A percentile compares a stretch with the other conserved stretches of the same genome.
These are phyloP conservation scores for Penicillium frequentans DNA, from an alignment of 2,329 filamentous ascomycete species.

Conservation along the genomic window DNA sequence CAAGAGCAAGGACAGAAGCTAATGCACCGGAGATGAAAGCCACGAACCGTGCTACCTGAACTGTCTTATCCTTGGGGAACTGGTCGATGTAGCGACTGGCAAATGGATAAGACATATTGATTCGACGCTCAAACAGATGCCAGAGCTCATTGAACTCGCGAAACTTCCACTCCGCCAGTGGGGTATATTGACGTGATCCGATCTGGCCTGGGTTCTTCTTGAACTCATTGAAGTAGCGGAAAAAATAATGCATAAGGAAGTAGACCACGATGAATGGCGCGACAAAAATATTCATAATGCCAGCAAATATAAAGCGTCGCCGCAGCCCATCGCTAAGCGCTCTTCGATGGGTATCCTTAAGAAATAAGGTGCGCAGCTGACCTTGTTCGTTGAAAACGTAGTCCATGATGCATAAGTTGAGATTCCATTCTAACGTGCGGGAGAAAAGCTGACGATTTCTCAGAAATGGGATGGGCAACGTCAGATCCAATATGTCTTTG, in stretches of 20 bases:
- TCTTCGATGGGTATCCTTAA: slow-evolving; percentile 78
- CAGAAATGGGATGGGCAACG: slow-evolving; percentile 80
- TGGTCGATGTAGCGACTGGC: slow-evolving; percentile 91
- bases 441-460: slow-evolving; percentile 81
- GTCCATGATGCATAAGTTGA: slow-evolving; percentile 86
- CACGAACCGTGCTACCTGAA: slow-evolving; percentile 79
- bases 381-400: slow-evolving; percentile 90
- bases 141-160: slow-evolving; percentile 96
- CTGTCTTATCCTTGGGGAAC: slow-evolving; percentile 92
- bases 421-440: slow-evolving; percentile 85
- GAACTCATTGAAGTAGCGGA: slow-evolving; percentile 96
- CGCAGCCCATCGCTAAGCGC: slow-evolving; percentile 76
- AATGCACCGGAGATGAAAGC: slow-evolving; percentile 86
- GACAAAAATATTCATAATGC: slow-evolving; percentile 80
- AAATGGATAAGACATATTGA: slow-evolving; percentile 93
- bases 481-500: slow-evolving; percentile 89
- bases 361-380: slow-evolving; percentile 80
- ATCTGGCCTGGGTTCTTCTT: slow-evolving; percentile 88
- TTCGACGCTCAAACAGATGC: slow-evolving; percentile 84
- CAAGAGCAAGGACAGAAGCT: slow-evolving; percentile 78
- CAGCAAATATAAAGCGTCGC: slow-evolving; percentile 76
- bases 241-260: slow-evolving; percentile 84
- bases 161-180: slow-evolving; percentile 96
- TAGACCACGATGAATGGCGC: slow-evolving; percentile 87
- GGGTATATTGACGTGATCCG: slow-evolving; percentile 86